A percentile compares a stretch with the other conserved stretches of the same genome.
phyloP scores from a whole-genome alignment of 139 green algal genomes.

The Pseudopediastrum boryanum region DNA sequence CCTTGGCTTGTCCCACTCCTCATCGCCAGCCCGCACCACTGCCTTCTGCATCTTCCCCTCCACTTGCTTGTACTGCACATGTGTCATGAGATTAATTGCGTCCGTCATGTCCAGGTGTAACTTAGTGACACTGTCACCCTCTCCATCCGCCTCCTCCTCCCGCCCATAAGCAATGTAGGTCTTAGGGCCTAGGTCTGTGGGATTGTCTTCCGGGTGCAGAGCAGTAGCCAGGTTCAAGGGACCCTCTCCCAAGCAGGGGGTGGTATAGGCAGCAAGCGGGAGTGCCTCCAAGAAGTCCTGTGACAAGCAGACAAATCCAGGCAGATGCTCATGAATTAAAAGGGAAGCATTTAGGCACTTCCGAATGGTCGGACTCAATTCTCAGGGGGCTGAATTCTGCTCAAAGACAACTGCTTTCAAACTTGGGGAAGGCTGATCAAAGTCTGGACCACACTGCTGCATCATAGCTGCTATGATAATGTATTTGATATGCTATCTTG shows the following conservation, averaged over 20 bases:
- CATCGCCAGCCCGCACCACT: background rate
- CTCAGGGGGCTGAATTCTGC: too few relatives aligned
- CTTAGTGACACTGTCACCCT: conserved; percentile 89
- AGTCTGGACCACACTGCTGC: too few relatives aligned
- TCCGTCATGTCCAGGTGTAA: conserved; percentile 87
- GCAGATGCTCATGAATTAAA: background rate
- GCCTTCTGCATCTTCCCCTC: background rate
- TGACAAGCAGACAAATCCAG: background rate
- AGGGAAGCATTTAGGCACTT: too few relatives aligned
- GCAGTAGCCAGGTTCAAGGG: conserved; percentile 57
- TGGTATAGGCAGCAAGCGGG: conserved; percentile 40
- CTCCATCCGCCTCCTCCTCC: conserved; percentile 21
- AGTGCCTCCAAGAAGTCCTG: conserved; percentile 48
- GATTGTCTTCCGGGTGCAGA: conserved; percentile 32
- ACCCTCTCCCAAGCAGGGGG: conserved; percentile 25
- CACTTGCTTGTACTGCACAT: conserved; percentile 9
- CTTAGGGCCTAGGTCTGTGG: conserved; percentile 63
- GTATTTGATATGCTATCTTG: too few relatives aligned
- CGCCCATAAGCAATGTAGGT: conserved; percentile 56
- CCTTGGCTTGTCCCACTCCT: conserved; percentile 7
- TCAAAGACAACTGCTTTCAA: too few relatives aligned
- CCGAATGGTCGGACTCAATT: too few relatives aligned
- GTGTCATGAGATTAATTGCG: conserved; percentile 45
- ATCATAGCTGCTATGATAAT: too few relatives aligned
- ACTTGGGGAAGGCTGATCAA: too few relatives aligned